A percentile compares a stretch with the other conserved stretches of the same genome.
Conservation (phyloP, 2,329 filamentous ascomycete species). For the Sporothrix curviconia region DNA sequence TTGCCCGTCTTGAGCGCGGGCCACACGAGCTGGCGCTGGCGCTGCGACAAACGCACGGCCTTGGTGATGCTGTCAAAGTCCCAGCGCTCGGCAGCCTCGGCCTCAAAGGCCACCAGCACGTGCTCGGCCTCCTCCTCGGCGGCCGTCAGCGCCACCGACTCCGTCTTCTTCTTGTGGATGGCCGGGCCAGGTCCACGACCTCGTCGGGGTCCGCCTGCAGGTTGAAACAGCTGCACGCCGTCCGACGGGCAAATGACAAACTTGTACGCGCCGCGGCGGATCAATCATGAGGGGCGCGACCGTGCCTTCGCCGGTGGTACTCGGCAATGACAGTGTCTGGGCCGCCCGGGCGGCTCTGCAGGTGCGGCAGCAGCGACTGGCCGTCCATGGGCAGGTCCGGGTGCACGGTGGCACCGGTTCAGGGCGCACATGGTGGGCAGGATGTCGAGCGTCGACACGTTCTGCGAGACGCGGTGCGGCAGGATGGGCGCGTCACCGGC, state of each 20-base stretch:
- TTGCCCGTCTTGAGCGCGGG: conserved; percentile 67
- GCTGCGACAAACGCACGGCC: conserved; percentile 69
- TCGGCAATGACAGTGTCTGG: conserved; percentile 89
- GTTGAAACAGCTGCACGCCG: conserved; percentile 77
- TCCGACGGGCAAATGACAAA: conserved; percentile 82
- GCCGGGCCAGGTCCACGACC: conserved; percentile 61
- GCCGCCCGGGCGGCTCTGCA: conserved; percentile 51
- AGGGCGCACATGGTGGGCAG: conserved; percentile 83
- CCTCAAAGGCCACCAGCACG: conserved; percentile 59
- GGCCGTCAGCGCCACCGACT: conserved; percentile 26
- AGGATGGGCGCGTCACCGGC: conserved; percentile 43
- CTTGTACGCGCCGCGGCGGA: conserved; percentile 82
- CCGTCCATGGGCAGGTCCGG: conserved; percentile 79
- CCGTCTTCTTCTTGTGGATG: conserved; percentile 29
- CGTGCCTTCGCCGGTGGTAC: conserved; percentile 90
- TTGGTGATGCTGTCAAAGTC: conserved; percentile 71
- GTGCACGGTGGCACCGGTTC: conserved; percentile 62
- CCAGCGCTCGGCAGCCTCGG: conserved; percentile 71
- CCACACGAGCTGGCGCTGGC: conserved; percentile 72
- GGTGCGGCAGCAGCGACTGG: conserved; percentile 70
- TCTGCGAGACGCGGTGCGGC: conserved; percentile 70
- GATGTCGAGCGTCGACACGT: conserved; percentile 86
- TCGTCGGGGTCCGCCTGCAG: conserved; percentile 69
- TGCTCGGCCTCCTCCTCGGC: conserved; percentile 41
- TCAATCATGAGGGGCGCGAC: conserved; percentile 90